Conservation (phyloP, 495 filamentous ascomycete genomes). For the Xylaria venustula region DNA sequence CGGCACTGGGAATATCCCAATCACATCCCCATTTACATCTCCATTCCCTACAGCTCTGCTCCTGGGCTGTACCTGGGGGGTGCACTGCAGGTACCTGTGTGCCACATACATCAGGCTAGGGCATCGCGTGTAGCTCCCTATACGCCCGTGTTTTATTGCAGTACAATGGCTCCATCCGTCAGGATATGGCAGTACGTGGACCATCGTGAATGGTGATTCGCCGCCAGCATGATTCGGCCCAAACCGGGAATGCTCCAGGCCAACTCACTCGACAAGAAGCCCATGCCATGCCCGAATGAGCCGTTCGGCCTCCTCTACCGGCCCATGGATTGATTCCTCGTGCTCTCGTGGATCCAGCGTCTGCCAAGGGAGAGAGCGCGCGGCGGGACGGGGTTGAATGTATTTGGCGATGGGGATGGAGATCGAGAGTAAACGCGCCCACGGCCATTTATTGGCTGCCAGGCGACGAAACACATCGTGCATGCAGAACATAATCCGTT, state of each 20-base stretch:
- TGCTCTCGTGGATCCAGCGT: neutral
- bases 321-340: neutral
- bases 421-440: conserved; percentile 22
- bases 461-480: conserved; percentile 10
- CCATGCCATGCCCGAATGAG: neutral
- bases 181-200: conserved; percentile 23
- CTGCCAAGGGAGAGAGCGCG: neutral
- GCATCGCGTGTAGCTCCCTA: neutral
- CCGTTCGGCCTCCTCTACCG: neutral
- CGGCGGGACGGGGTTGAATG: neutral
- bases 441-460: conserved; percentile 20
- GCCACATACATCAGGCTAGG: neutral
- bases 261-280: conserved; percentile 5
- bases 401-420: conserved; percentile 14
- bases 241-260: conserved; percentile 1
- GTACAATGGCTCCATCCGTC: conserved; percentile 17
- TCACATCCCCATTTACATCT: no score
- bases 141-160: conserved; percentile 16
- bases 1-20: no score
- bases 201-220: conserved; percentile 25
- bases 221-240: neutral
- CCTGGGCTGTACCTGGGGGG: no score
- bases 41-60: no score
- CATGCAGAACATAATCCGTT: conserved; percentile 19
- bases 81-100: no score